Conservation (phyloP, 2,329 filamentous ascomycete species). For the Teratosphaeriaceae sp. region DNA sequence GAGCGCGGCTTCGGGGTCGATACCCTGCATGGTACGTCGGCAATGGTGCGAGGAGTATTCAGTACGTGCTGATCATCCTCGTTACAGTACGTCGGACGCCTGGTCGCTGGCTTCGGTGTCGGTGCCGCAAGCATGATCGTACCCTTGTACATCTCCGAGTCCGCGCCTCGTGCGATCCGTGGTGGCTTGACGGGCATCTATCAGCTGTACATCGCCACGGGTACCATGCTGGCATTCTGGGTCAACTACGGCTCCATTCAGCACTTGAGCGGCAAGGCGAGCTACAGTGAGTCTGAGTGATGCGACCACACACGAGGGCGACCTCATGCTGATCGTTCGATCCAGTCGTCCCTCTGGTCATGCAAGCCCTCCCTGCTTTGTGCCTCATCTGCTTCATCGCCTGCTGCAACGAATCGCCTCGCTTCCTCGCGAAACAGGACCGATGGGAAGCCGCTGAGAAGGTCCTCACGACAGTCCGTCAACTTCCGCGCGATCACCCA, state of each 20-base stretch:
- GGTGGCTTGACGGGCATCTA: conserved; percentile 55
- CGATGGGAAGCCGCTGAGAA: conserved; percentile 46
- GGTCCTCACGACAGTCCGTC: conserved; percentile 52
- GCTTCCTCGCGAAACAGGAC: conserved; percentile 61
- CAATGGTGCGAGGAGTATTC: conserved; percentile 42
- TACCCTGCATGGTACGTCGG: conserved; percentile 33
- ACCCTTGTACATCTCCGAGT: conserved; percentile 55
- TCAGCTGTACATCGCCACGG: conserved; percentile 51
- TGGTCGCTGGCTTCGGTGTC: conserved; percentile 43
- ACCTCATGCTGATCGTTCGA: too few relatives aligned
- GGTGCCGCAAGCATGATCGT: conserved; percentile 49
- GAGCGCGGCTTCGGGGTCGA: conserved; percentile 50
- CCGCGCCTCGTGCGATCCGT: conserved; percentile 42
- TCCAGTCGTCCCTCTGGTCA: conserved; percentile 57
- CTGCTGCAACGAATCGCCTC: conserved; percentile 46
- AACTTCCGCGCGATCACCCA: conserved; percentile 56
- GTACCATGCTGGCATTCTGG: conserved; percentile 48
- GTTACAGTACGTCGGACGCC: background rate
- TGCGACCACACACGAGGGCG: conserved; percentile 28
- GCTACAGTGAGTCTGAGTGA: background rate
- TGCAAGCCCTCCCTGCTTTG: conserved; percentile 58
- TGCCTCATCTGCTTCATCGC: conserved; percentile 56
- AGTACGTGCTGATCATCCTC: conserved; percentile 53
- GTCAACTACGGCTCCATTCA: conserved; percentile 48
- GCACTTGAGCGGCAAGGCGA: conserved; percentile 32